These are phyloP conservation scores for Aspergillus carbonarius DNA, from an alignment of 2,329 filamentous ascomycete species.

Conservation along the genomic window DNA sequence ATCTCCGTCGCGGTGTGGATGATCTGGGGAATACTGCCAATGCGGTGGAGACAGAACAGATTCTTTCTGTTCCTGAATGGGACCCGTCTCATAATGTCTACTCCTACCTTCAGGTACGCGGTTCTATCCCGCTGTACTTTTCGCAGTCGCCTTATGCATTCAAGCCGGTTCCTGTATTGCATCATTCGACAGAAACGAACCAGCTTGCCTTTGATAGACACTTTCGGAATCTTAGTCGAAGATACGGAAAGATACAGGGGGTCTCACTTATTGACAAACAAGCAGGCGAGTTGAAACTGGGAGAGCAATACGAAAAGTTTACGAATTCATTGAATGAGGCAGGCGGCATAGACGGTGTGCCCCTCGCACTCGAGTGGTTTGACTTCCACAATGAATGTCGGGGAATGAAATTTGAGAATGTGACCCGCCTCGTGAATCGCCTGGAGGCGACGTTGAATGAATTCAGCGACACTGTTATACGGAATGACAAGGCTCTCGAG, in stretches of 20 bases:
- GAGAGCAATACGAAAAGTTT: conserved; percentile 71
- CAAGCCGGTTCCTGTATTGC: conserved; percentile 78
- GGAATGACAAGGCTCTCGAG: conserved; percentile 42
- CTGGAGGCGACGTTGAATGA: conserved; percentile 67
- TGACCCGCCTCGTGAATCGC: conserved; percentile 72
- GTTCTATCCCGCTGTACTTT: conserved; percentile 92
- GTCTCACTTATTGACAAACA: conserved; percentile 88
- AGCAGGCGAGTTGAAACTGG: conserved; percentile 76
- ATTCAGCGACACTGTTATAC: conserved; percentile 68
- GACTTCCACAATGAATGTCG: conserved; percentile 92
- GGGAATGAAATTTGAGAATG: conserved; percentile 98
- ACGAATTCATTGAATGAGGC: conserved; percentile 66
- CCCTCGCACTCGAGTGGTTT: conserved; percentile 86
- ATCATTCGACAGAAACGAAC: conserved; percentile 78
- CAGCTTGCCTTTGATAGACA: conserved; percentile 75
- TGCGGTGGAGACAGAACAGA: conserved; percentile 90
- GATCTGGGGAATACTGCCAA: conserved; percentile 88
- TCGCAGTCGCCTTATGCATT: conserved; percentile 92
- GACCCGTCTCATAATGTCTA: conserved; percentile 62
- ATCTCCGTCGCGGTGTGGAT: conserved; percentile 85
- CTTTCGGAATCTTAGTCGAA: conserved; percentile 65
- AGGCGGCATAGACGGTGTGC: conserved; percentile 50
- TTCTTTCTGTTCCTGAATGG: conserved; percentile 73
- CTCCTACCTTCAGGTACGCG: conserved; percentile 83
- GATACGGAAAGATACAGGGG: conserved; percentile 75